Evolutionary conservation across 805 yeast genomes (phyloP), one percentile per base, ranked within the genome.

Genomic region (Candida suzukii): DNA sequence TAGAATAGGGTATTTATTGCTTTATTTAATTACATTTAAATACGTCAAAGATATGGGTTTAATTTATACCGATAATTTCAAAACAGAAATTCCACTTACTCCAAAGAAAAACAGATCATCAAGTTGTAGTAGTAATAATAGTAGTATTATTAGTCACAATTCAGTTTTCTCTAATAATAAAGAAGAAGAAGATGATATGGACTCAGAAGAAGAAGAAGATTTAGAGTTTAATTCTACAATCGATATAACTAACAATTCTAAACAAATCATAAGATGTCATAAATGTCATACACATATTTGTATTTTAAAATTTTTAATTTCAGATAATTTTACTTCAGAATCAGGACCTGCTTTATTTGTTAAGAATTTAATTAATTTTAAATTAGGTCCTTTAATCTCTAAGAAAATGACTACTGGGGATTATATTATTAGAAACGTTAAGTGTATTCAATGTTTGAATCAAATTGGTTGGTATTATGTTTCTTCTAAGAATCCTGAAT

Each of bases 391-490:
- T 16, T 22, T 41, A 37, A 53, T 53, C 22, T 45, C 46, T 24
- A 58, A 57, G 42, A 47, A 44, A 22, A 62, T 63, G 64, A 48
- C 52, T 35, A 63, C 67, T 4, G 67, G 67, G 1, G 46, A 49
- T 14, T 63, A 60, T 43, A 57, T 50, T 28, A 56, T 62, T n/a
- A 54, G 51, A 34, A 29, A 39, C 9, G 50, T 62, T 26, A 42
- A 40, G 20, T 63, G 67, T 47, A 42, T 49, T 33, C 67, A 63
- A 42, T 63, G 67, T 41, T 43, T 48, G 17, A 39, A 37, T 10
- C 43, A 46, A 19, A 25, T 63, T 12, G 67, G 67, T 12, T 63
- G 67, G 67, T 59, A 58, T 42, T 63, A 63, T 39, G 41, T 63
- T 14, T 53, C 47, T 35, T 49, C 61, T 39, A 58, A 58, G 26